Percentiles rank a stretch among this genome's conserved stretches.
Evolutionary conservation across 2,329 filamentous ascomycete species (phyloP).

Genomic region (Helotiales sp.): DNA sequence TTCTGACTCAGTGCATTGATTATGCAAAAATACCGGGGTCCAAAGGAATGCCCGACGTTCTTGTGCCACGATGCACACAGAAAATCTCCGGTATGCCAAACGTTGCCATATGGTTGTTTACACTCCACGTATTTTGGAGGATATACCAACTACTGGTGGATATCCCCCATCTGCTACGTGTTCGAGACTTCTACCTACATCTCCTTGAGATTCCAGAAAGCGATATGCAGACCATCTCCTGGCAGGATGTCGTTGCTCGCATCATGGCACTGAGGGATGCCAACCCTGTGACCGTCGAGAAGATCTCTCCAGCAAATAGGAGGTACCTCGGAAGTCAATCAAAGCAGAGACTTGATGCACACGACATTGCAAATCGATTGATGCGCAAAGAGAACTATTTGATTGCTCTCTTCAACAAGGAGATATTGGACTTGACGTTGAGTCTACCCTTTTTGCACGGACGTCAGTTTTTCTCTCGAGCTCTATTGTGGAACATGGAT

Average conservation of each 20-base stretch:
- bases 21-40: conserved; percentile 59
- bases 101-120: conserved; percentile 57
- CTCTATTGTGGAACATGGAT: conserved; percentile 88
- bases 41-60: conserved; percentile 47
- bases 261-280: conserved; percentile 70
- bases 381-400: conserved; percentile 98
- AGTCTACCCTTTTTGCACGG: conserved; percentile 80
- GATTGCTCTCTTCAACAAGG: conserved; percentile 97
- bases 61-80: conserved; percentile 59
- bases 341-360: conserved; percentile 91
- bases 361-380: conserved; percentile 93
- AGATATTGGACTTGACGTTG: conserved; percentile 83
- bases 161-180: conserved; percentile 58
- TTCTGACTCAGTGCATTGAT: conserved; percentile 68
- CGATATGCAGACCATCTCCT: conserved; percentile 73
- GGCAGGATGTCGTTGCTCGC: conserved; percentile 69
- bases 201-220: conserved; percentile 67
- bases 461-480: conserved; percentile 82
- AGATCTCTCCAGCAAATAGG: conserved; percentile 57
- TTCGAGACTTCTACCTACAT: conserved; percentile 70
- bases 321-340: conserved; percentile 73
- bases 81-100: conserved; percentile 41
- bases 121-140: conserved; percentile 64
- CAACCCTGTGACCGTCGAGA: conserved; percentile 66
- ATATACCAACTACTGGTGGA: conserved; percentile 57